phyloP scores from a whole-genome alignment of 345 rosid species.

The Boechera divaricarpa region DNA sequence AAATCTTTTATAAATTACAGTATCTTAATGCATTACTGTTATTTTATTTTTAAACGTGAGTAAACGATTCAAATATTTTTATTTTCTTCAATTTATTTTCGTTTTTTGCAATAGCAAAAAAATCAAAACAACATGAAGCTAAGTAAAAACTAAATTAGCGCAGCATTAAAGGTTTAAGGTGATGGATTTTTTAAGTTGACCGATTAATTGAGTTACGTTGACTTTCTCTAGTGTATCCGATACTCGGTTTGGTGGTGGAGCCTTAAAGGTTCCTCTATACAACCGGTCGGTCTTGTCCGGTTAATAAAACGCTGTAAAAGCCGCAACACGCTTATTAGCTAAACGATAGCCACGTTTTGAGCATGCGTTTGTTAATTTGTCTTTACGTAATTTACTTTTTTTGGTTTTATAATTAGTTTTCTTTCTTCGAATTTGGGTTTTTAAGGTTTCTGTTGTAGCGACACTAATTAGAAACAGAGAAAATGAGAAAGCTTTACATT shows the following conservation, averaged over 20 bases:
- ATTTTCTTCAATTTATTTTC: too few species aligned
- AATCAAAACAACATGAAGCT: too few species aligned
- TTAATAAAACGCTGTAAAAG: neutral
- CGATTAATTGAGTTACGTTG: neutral
- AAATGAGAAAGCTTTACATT: constrained; percentile 21
- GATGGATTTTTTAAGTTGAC: too few species aligned
- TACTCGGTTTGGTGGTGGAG: neutral
- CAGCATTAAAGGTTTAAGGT: too few species aligned
- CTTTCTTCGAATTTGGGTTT: neutral
- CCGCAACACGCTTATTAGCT: constrained; percentile 5
- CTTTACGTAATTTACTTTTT: neutral
- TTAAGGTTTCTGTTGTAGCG: neutral
- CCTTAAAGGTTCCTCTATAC: neutral
- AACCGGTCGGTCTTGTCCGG: neutral
- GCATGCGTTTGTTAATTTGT: constrained; percentile 15
- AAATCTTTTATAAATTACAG: too few species aligned
- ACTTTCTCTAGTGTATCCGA: neutral
- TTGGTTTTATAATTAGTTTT: neutral
- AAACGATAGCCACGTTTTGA: constrained; percentile 27
- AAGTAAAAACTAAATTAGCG: too few species aligned
- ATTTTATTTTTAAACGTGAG: too few species aligned
- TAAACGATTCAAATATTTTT: too few species aligned
- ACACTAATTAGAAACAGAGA: neutral
- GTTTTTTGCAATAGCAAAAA: too few species aligned
- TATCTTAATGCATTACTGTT: too few species aligned